Conservation (phyloP, 2,329 filamentous ascomycete genomes). For the Aureobasidium uvarum region DNA sequence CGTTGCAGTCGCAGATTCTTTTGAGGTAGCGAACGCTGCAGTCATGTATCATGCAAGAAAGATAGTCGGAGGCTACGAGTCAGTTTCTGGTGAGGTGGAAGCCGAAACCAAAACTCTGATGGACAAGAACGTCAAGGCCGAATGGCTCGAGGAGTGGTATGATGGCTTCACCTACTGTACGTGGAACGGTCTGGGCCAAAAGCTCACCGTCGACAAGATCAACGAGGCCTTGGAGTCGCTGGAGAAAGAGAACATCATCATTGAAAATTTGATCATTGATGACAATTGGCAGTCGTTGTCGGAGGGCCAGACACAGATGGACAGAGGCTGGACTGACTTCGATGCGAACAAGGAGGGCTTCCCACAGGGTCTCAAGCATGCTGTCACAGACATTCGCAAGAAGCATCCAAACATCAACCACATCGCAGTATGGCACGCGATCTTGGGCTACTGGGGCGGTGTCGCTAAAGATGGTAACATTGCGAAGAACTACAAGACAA, state of each 20-base stretch:
- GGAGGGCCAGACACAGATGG: slow-evolving; percentile 55
- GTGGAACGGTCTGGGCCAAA: slow-evolving; percentile 89
- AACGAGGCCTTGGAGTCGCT: slow-evolving; percentile 70
- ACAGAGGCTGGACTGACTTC: slow-evolving; percentile 70
- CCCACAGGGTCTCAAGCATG: slow-evolving; percentile 71
- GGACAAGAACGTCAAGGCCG: slow-evolving; percentile 50
- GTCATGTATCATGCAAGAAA: slow-evolving; percentile 85
- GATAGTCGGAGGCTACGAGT: slow-evolving; percentile 51
- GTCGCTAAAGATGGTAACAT: slow-evolving; percentile 73
- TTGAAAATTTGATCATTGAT: slow-evolving; percentile 89
- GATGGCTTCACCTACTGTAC: slow-evolving; percentile 94
- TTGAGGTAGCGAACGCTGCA: slow-evolving; percentile 74
- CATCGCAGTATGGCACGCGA: slow-evolving; percentile 90
- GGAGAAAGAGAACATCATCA: slow-evolving; percentile 66
- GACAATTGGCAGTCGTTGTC: slow-evolving; percentile 89
- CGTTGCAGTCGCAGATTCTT: slow-evolving; percentile 67
- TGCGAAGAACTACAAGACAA: slow-evolving; percentile 74
- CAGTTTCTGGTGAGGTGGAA: slow-evolving; percentile 45
- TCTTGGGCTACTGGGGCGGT: slow-evolving; percentile 87
- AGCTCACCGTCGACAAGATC: slow-evolving; percentile 77
- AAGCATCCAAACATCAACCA: slow-evolving; percentile 70
- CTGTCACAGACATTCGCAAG: slow-evolving; percentile 66
- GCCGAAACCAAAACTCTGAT: slow-evolving; percentile 49
- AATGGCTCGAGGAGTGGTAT: slow-evolving; percentile 85
- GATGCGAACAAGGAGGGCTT: slow-evolving; percentile 81